Conservation (phyloP, 352 stramenopile genomes). For the Stephanocyclus meneghinianus region DNA sequence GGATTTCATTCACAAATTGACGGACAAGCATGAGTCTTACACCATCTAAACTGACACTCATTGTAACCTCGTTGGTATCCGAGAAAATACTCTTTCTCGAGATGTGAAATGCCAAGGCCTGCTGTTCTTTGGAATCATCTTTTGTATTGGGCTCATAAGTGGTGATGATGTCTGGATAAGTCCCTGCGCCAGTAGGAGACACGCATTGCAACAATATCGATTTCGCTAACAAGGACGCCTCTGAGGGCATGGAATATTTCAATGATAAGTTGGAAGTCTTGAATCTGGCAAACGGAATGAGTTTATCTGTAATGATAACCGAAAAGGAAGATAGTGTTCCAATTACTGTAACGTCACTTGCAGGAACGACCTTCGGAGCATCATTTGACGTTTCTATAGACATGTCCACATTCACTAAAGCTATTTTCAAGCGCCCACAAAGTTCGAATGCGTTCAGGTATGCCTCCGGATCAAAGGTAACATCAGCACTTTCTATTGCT, state of each 20-base stretch:
- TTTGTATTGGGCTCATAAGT: constrained; percentile 32
- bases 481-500: constrained; percentile 37
- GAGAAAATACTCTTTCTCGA: constrained; percentile 7
- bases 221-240: constrained; percentile 24
- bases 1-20: constrained; percentile 75
- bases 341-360: constrained; percentile 22
- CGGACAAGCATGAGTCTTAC: constrained; percentile 70
- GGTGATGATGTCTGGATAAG: constrained; percentile 65
- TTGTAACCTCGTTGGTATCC: constrained; percentile 17
- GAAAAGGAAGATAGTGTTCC: constrained; percentile 39
- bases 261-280: constrained; percentile 11
- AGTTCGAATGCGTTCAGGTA: constrained; percentile 32
- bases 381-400: background rate
- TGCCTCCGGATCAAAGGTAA: constrained; percentile 38
- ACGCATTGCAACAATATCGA: constrained; percentile 40
- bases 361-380: background rate
- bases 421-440: constrained; percentile 13
- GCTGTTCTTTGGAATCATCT: constrained; percentile 37
- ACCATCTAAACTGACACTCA: constrained; percentile 53
- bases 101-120: constrained; percentile 52
- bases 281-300: constrained; percentile 50
- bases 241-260: constrained; percentile 21
- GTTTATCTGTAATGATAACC: constrained; percentile 47
- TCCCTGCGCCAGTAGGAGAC: constrained; percentile 59
- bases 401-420: constrained; percentile 4